Evolutionary conservation across 257 asterid genomes (phyloP).

Genomic region (Scutellaria baicalensis): DNA sequence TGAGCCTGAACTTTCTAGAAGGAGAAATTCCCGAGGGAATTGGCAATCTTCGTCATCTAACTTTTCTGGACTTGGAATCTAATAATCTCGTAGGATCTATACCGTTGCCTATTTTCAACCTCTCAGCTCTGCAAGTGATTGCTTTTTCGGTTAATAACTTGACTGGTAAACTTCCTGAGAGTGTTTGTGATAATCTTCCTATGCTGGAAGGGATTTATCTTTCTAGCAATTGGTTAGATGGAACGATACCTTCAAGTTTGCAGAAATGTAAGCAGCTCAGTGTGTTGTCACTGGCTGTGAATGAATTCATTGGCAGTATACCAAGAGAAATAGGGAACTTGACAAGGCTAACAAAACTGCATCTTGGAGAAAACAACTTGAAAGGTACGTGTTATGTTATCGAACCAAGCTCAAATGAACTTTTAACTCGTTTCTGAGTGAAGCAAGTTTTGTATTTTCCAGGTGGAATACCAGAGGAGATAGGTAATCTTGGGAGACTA

Average conservation of each 20-base stretch:
- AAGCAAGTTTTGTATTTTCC: neutral
- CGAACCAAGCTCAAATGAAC: too few relatives aligned
- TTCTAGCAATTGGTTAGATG: slow-evolving; percentile 7
- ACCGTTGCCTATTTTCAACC: slow-evolving; percentile 8
- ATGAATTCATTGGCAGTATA: slow-evolving; percentile 25
- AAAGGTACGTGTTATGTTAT: slow-evolving; percentile 11
- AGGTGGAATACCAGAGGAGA: slow-evolving; percentile 28
- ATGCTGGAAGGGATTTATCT: slow-evolving; percentile 8
- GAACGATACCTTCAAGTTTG: slow-evolving; percentile 19
- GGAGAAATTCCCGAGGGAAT: slow-evolving; percentile 9
- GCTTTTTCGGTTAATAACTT: neutral
- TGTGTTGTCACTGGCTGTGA: slow-evolving; percentile 15
- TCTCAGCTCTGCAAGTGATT: slow-evolving; percentile 13
- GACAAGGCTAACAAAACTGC: slow-evolving; percentile 14
- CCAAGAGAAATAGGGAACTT: slow-evolving; percentile 32
- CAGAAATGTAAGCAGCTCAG: slow-evolving; percentile 18
- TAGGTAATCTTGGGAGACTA: slow-evolving; percentile 24
- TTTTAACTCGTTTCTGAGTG: neutral
- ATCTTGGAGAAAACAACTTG: slow-evolving; percentile 27
- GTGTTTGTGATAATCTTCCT: slow-evolving; percentile 12
- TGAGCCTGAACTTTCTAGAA: neutral
- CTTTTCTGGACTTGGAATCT: slow-evolving; percentile 1
- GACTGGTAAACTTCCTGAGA: slow-evolving; percentile 13
- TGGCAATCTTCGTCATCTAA: neutral
- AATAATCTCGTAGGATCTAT: slow-evolving; percentile 13